Base-by-base conservation (phyloP, 495 filamentous ascomycete genomes). In the Saxispiralis lemnorum region DNA sequence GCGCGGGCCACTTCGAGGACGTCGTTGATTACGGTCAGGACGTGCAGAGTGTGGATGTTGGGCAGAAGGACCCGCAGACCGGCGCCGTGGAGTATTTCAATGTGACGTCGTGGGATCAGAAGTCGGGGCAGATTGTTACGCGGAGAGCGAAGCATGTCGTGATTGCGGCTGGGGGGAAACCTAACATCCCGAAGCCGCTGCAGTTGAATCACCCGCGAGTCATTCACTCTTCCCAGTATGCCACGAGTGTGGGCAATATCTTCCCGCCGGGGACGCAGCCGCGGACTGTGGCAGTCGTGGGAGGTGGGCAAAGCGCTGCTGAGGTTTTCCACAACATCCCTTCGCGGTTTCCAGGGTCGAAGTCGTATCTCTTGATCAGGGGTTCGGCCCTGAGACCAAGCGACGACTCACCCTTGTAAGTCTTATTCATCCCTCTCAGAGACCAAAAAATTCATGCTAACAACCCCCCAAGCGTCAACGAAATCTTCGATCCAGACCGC, bases 361-460 rank as follows among this genome's bases (percentile, higher is more conserved):
- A 71, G 38, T 82, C 83, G 1, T 70, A 63, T 5, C 53, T 97
- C 37, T 70, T 93, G 36, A 86, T 93, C 58, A 73, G 80, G 36
- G 76, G 75, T 31, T 69, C 81, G 28, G 84, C 85, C 33, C 63
- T 97, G 44, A 78, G 78, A 43, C 88, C 88, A 3, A 92, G 83
- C 58, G 88, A 97, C 51, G 88, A 97, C 55, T 89, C 83, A 38
- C 88, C 88, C 15, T 96, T 95, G 83, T 92, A 65, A 62, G 79
- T 70, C 7, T 10, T 12, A 11, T 15, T 12, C 12, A 10, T n/a
- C 21, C 37, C 18, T 48, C 38, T 46, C 21, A n/a, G 10, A 6
- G 43, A 7, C 15, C 33, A 7, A 38, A 35, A 24, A 16, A 9
- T 10, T n/a, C 39, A n/a, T 39, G n/a, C 53, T 63, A 51, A 63